phyloP scores from a whole-genome alignment of 371 early-diverging fungal species.

The Nematocida major region DNA sequence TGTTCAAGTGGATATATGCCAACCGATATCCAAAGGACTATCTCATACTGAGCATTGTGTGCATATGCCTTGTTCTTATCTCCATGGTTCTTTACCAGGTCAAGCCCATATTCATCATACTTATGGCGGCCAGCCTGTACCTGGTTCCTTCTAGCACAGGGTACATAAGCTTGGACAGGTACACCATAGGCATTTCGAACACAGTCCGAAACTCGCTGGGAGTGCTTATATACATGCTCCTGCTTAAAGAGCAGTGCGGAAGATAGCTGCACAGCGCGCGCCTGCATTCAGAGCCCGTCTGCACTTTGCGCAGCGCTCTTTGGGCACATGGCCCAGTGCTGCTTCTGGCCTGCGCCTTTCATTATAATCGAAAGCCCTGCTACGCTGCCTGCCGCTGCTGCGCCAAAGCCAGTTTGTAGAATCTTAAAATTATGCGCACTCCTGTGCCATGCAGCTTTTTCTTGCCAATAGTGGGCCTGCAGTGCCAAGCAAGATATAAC shows the following conservation, averaged over 20 bases:
- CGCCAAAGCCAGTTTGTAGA: no score
- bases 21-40: neutral
- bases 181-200: neutral
- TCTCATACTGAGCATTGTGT: neutral
- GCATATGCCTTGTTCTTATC: conserved; percentile 5
- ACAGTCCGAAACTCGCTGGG: neutral
- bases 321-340: no score
- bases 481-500: no score
- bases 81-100: conserved; percentile 12
- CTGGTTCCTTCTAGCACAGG: conserved; percentile 11
- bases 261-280: no score
- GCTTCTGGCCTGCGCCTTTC: no score
- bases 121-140: conserved; percentile 41
- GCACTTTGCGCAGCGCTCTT: no score
- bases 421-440: no score
- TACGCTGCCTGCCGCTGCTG: no score
- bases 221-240: neutral
- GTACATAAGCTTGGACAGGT: neutral
- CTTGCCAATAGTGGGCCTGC: no score
- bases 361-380: no score
- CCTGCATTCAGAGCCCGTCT: no score
- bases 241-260: neutral
- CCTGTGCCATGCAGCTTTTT: no score
- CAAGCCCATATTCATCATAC: conserved; percentile 18
- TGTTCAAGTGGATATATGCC: conserved; percentile 43